A percentile compares a stretch with the other conserved stretches of the same genome.
These are phyloP conservation scores for Oryza nivara DNA, from an alignment of 176 grass and related monocot species.

Conservation along the genomic window DNA sequence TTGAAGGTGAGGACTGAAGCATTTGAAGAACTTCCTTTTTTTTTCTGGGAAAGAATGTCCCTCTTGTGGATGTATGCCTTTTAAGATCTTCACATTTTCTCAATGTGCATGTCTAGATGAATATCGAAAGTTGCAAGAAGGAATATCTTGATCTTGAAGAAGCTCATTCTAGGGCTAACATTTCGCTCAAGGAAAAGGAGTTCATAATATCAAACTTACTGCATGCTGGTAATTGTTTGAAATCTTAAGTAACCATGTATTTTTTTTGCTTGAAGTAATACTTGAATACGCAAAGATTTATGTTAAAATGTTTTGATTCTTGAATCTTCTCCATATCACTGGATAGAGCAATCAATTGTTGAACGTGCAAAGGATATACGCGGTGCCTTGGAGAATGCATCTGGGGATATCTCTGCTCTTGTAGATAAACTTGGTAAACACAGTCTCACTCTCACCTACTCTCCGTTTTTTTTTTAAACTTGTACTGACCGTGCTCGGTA, in stretches of 20 bases:
- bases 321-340: slow-evolving; percentile 26
- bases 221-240: slow-evolving; percentile 47
- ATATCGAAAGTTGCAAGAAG: slow-evolving; percentile 57
- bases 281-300: background rate
- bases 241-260: slow-evolving; percentile 23
- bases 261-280: slow-evolving; percentile 28
- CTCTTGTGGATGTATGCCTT: background rate
- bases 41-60: background rate
- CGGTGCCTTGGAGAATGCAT: slow-evolving; percentile 59
- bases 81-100: slow-evolving; percentile 19
- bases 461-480: slow-evolving; percentile 29
- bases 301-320: slow-evolving; percentile 19
- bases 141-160: slow-evolving; percentile 64
- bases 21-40: slow-evolving; percentile 7
- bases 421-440: slow-evolving; percentile 66
- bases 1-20: slow-evolving; percentile 65
- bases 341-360: slow-evolving; percentile 58
- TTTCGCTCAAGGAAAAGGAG: slow-evolving; percentile 66
- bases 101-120: slow-evolving; percentile 47
- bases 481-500: slow-evolving; percentile 25
- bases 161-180: slow-evolving; percentile 46
- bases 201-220: slow-evolving; percentile 85
- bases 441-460: background rate
- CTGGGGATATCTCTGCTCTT: slow-evolving; percentile 56
- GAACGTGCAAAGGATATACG: slow-evolving; percentile 67